Percentiles rank a stretch among this genome's conserved stretches.
Evolutionary conservation across 2,329 filamentous ascomycete species (phyloP).

Genomic region (Penicillium sp.): DNA sequence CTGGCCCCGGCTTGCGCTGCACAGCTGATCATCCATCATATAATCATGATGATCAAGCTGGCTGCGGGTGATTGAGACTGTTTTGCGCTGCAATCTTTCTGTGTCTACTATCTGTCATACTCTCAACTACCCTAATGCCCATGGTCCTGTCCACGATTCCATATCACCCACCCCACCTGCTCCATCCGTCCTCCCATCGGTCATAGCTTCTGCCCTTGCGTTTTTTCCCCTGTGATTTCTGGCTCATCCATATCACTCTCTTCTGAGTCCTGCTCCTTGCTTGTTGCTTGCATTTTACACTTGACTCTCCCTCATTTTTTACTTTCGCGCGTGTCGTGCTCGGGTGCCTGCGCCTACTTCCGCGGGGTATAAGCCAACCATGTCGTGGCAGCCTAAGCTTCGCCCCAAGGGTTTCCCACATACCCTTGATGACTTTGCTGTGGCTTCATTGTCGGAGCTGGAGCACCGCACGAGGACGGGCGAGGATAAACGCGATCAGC

Average conservation of each 20-base stretch:
- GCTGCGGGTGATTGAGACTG: not conserved
- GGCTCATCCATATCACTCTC: slow-evolving; percentile 1
- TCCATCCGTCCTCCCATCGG: slow-evolving; percentile 11
- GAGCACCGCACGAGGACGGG: slow-evolving; percentile 30
- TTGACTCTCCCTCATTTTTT: not conserved
- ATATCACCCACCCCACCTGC: slow-evolving; percentile 26
- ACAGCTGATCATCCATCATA: slow-evolving; percentile 9
- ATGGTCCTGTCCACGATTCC: not conserved
- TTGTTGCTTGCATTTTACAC: not conserved
- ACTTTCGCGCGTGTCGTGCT: not conserved
- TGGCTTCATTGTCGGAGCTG: slow-evolving; percentile 35
- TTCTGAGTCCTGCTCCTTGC: slow-evolving; percentile 7
- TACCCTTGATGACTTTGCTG: slow-evolving; percentile 36
- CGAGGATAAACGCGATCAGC: slow-evolving; percentile 42
- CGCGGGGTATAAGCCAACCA: slow-evolving; percentile 26
- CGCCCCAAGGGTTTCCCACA: slow-evolving; percentile 44
- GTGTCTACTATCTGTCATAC: not conserved
- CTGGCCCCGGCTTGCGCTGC: slow-evolving; percentile 16
- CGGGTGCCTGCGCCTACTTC: not conserved
- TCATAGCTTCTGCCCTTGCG: slow-evolving; percentile 8
- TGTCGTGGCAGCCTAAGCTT: slow-evolving; percentile 45
- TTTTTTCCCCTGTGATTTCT: slow-evolving; percentile 3
- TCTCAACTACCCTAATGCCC: not conserved
- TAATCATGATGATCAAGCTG: slow-evolving; percentile 28
- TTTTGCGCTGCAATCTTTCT: not conserved